Base-by-base conservation (phyloP, 352 stramenopile genomes). In the Phytophthora megakarya region DNA sequence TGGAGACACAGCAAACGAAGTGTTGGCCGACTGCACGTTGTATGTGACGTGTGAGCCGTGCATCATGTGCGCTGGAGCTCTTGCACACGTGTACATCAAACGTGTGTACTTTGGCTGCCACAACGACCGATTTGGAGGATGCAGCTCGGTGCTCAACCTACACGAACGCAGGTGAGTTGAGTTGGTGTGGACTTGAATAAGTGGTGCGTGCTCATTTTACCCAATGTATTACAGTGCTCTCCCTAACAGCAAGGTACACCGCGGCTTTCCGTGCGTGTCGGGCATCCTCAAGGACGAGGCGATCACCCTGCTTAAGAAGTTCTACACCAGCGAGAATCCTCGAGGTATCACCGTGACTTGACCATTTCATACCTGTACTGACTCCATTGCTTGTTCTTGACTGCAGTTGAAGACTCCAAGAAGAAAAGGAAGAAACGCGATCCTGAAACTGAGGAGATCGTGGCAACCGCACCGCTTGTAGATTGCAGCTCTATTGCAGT, bases 41-140 rank as follows among this genome's bases (percentile, higher is more conserved):
- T 95, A 93, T 63, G 93, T 98, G 38, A 98, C 93, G 9, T 96
- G 90, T 33, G 93, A 98, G 73, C 93, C 93, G 5, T 98, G 93
- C 67, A 98, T 98, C 60, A 98, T 98, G 93, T 98, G 93, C 44
- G 92, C 93, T 3, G 79, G 76, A 25, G 93, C 92, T n/a, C 71
- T 98, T 16, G 76, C 80, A 13, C 76, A 90, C 45, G 67, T 97
- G 12, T 78, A 62, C 39, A 89, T 98, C 42, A 59, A 77, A 38
- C 64, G 59, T 7, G 91, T 96, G 44, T 86, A 90, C 33, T 98
- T 97, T 78, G 93, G 93, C 16, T 97, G 89, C 66, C 80, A 90
- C 58, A 98, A 98, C 57, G 89, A 98, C 54, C 89, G 88, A 50
- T 98, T 98, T 70, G 93, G 93, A 48, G 93, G 93, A 28, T 97